phyloP scores from a whole-genome alignment of 2,329 filamentous ascomycete species.

The Colletotrichum simmondsii region DNA sequence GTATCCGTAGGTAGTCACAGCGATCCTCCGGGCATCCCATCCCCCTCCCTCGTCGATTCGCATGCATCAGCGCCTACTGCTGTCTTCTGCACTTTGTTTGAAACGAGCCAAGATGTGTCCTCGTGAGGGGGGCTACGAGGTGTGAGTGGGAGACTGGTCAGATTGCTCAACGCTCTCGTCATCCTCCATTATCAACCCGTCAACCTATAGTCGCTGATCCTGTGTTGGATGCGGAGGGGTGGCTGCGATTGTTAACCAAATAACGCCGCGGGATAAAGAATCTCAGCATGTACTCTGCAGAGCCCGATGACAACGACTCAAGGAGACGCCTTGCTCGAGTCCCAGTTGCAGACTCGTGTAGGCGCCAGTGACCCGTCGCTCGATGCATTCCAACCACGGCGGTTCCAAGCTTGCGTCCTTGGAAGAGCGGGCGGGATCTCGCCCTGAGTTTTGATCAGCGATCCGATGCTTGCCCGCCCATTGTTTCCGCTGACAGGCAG shows the following conservation, averaged over 20 bases:
- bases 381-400: background rate
- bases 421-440: conserved; percentile 1
- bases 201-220: background rate
- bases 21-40: background rate
- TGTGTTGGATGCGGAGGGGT: background rate
- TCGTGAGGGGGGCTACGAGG: background rate
- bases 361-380: background rate
- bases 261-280: background rate
- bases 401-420: background rate
- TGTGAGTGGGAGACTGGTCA: background rate
- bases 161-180: background rate
- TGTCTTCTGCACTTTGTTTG: conserved; percentile 6
- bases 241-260: background rate
- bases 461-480: conserved; percentile 17
- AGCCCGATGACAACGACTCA: background rate
- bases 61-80: conserved; percentile 1
- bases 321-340: background rate
- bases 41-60: conserved; percentile 2
- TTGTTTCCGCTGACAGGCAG: conserved; percentile 10
- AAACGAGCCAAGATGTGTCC: conserved; percentile 27
- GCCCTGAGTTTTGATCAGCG: conserved; percentile 15
- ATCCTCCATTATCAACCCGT: background rate
- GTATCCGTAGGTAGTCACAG: background rate
- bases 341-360: conserved; percentile 8
- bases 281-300: background rate